Evolutionary conservation across 2,329 filamentous ascomycete species (phyloP), one percentile per base, ranked within the genome.

Genomic region (Hypoxylon sp.): DNA sequence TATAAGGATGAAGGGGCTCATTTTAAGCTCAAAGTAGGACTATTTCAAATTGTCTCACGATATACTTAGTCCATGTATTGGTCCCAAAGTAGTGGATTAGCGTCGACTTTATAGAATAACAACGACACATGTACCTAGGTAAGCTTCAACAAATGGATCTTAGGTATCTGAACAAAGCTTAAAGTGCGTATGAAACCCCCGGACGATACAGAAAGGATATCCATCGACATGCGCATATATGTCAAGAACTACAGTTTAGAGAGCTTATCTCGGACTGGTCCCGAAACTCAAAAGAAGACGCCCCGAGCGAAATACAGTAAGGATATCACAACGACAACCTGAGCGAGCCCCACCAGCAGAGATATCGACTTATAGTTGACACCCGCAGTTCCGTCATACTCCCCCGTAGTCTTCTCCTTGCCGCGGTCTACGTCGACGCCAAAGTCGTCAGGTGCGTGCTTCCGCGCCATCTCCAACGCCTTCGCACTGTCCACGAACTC

Each of bases 401-500:
- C 42, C 40, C 36, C 65, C 12, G 26, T 49, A n/a, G 26, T 55
- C 18, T 18, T 45, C 33, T 28, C n/a, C 28, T 11, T 33, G 8
- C 33, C 28, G 20, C 46, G 11, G 9, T 22, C 18, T 9, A 5
- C 11, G 11, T 62, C 30, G 32, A 38, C 58, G 18, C 52, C 72
- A 64, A 79, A 78, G 38, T 69, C 58, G n/a, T 72, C 68, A 12
- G 76, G 75, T 1, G 73, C 71, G 53, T 77, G 72, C 22, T 59
- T 74, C 48, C 74, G 58, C 20, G 65, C 69, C 76, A 78, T 77
- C 63, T 79, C 76, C 44, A 73, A 66, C 61, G 81, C 75, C 70
- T 80, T 79, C 14, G 70, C 71, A 71, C 78, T 80, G 62, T 83
- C 77, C 53, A 82, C 78, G 71, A 82, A 82, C 74, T 83, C 77